phyloP scores from a whole-genome alignment of 2,329 filamentous ascomycete species.

The Dothideomycetes sp. region DNA sequence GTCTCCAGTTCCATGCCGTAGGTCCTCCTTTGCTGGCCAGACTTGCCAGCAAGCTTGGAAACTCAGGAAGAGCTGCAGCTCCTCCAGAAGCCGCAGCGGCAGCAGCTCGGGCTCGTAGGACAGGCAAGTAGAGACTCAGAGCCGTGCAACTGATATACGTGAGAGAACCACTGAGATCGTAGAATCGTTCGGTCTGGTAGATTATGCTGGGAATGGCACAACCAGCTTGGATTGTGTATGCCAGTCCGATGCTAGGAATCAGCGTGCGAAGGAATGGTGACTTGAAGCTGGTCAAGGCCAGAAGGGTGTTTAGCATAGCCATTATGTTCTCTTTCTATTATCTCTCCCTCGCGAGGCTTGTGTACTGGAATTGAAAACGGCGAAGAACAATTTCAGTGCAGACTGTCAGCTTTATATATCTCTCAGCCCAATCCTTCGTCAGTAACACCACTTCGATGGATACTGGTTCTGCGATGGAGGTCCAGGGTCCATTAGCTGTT shows the following conservation, averaged over 20 bases:
- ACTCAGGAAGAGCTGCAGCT: conserved; percentile 32
- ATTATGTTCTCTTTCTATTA: conserved; percentile 17
- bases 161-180: conserved; percentile 57
- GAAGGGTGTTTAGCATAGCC: conserved; percentile 38
- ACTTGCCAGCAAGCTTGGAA: conserved; percentile 40
- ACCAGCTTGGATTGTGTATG: conserved; percentile 54
- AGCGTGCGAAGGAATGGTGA: conserved; percentile 54
- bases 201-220: conserved; percentile 54
- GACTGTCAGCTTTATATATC: too few relatives aligned
- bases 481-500: too few relatives aligned
- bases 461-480: too few relatives aligned
- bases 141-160: conserved; percentile 58
- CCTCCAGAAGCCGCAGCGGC: conserved; percentile 28
- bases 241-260: conserved; percentile 52
- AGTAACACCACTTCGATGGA: too few relatives aligned
- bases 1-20: conserved; percentile 52
- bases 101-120: conserved; percentile 45
- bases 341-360: too few relatives aligned
- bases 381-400: too few relatives aligned
- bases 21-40: conserved; percentile 36
- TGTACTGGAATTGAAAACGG: too few relatives aligned
- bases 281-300: conserved; percentile 52
- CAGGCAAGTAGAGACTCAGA: conserved; percentile 52
- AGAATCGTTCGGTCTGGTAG: conserved; percentile 55
- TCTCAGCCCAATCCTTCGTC: too few relatives aligned